Conservation (phyloP, 176 grass and related monocot species). For the Phoenix dactylifera region DNA sequence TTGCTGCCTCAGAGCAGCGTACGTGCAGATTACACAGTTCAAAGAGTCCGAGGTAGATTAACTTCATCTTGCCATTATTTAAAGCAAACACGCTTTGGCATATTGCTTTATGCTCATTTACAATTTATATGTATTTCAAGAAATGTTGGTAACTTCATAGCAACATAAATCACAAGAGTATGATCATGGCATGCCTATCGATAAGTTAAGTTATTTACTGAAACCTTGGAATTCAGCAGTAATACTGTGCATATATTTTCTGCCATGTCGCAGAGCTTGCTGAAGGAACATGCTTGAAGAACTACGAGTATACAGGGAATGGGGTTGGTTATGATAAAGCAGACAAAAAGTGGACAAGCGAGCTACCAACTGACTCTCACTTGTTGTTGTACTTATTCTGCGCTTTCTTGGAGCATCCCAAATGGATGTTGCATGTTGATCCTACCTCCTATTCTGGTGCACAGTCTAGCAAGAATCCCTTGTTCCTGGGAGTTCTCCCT, state of each 20-base stretch:
- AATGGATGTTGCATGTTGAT: slow-evolving; percentile 97
- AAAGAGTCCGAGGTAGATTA: slow-evolving; percentile 70
- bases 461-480: slow-evolving; percentile 89
- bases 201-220: no score
- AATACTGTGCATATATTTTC: not conserved
- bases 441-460: slow-evolving; percentile 84
- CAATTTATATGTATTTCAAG: no score
- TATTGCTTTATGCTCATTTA: no score
- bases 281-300: slow-evolving; percentile 93
- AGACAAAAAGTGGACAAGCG: slow-evolving; percentile 67
- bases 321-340: slow-evolving; percentile 56
- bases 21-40: slow-evolving; percentile 78
- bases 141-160: no score
- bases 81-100: no score
- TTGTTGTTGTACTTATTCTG: slow-evolving; percentile 83
- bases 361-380: slow-evolving; percentile 87
- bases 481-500: slow-evolving; percentile 93
- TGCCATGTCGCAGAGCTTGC: slow-evolving; percentile 51
- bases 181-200: no score
- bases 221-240: no score
- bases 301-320: slow-evolving; percentile 71
- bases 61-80: not conserved
- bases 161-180: no score
- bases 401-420: slow-evolving; percentile 92
- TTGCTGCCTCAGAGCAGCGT: slow-evolving; percentile 73